These are phyloP conservation scores for Lantana camara DNA, from an alignment of 257 asterid species.

Conservation along the genomic window DNA sequence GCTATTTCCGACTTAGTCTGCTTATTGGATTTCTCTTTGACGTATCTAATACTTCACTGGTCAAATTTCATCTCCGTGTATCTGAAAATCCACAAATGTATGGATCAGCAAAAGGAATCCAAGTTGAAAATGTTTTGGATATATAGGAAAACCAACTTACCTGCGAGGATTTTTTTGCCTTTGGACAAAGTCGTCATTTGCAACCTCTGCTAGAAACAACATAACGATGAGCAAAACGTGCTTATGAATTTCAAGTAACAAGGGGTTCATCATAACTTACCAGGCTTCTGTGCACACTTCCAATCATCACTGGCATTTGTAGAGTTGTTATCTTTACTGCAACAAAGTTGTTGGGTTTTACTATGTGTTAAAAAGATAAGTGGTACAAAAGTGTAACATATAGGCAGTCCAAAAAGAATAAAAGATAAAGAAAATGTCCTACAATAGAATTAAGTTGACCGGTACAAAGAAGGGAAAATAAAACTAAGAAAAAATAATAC, in stretches of 20 bases:
- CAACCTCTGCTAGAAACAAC: conserved; percentile 45
- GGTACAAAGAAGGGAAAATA: neutral
- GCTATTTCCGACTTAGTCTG: conserved; percentile 39
- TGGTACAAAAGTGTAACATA: neutral
- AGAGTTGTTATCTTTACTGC: conserved; percentile 74
- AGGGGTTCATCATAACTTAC: conserved; percentile 38
- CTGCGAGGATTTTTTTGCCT: conserved; percentile 95
- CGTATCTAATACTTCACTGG: conserved; percentile 53
- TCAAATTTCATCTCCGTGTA: conserved; percentile 94
- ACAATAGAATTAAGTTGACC: too few species aligned
- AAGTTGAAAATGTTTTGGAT: neutral
- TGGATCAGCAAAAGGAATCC: conserved; percentile 1
- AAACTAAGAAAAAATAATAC: too few species aligned
- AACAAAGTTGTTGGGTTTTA: conserved; percentile 16
- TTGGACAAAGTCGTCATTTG: conserved; percentile 72
- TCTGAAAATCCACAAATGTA: conserved; percentile 51
- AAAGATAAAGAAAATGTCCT: neutral
- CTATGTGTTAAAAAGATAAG: neutral
- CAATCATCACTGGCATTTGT: conserved; percentile 56
- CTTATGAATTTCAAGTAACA: neutral
- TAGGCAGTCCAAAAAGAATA: neutral
- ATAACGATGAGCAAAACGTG: conserved; percentile 2
- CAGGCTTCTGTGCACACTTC: conserved; percentile 75
- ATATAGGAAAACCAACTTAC: conserved; percentile 36
- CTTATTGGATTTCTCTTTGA: conserved; percentile 50